phyloP scores from a whole-genome alignment of 2,329 filamentous ascomycete species.

The Aspergillus transmontanensis region DNA sequence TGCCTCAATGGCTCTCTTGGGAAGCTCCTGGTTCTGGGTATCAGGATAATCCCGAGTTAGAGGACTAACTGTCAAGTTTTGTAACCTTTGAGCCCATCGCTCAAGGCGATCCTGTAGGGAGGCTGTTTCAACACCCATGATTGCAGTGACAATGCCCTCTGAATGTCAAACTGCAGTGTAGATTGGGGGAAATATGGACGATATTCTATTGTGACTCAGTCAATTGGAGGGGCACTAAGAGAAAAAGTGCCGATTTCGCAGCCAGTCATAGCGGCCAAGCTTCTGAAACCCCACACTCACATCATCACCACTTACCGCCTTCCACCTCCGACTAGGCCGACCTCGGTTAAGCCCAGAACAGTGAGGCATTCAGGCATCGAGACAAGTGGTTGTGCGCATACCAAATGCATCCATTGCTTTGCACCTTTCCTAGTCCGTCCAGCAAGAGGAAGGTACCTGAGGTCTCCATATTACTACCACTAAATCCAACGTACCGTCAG shows the following conservation, averaged over 20 bases:
- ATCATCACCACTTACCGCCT: not conserved
- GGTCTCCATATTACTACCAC: not conserved
- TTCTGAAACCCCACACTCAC: constrained; percentile 12
- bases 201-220: constrained; percentile 9
- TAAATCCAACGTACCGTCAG: not conserved
- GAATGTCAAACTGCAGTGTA: constrained; percentile 14
- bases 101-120: constrained; percentile 43
- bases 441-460: not conserved
- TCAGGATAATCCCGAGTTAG: constrained; percentile 49
- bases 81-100: constrained; percentile 45
- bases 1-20: constrained; percentile 45
- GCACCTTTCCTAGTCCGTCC: constrained; percentile 5
- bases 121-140: constrained; percentile 36
- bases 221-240: constrained; percentile 26
- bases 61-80: constrained; percentile 47
- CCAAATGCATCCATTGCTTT: not conserved
- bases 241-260: constrained; percentile 34
- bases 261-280: constrained; percentile 5
- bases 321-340: not conserved
- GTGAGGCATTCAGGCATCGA: not conserved
- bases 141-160: constrained; percentile 26
- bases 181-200: not conserved
- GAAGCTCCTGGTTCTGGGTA: constrained; percentile 37
- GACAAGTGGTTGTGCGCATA: not conserved
- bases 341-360: not conserved